A percentile compares a stretch with the other conserved stretches of the same genome.
Evolutionary conservation across 176 grass and related monocot genomes (phyloP).

Genomic region (Microstegium vimineum): DNA sequence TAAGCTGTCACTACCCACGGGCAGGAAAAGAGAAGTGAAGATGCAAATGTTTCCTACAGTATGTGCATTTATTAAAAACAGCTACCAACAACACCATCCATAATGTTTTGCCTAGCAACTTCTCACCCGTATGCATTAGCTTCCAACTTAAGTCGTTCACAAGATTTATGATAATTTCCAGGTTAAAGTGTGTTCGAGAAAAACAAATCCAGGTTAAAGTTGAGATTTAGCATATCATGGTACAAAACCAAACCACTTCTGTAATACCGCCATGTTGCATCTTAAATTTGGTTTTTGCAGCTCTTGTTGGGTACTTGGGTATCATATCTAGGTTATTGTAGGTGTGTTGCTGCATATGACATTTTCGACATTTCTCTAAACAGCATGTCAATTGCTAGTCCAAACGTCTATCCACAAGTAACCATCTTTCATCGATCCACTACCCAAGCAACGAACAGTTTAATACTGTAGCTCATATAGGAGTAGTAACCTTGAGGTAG

Average conservation of each 20-base stretch:
- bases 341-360: neutral
- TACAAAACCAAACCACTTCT: neutral
- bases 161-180: neutral
- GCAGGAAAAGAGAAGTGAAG: neutral
- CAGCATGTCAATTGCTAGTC: neutral
- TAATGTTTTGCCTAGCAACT: neutral
- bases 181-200: too few species aligned
- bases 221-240: neutral
- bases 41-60: neutral
- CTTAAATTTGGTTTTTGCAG: neutral
- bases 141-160: neutral
- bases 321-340: neutral
- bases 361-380: neutral
- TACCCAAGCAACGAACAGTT: neutral
- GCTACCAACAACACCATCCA: neutral
- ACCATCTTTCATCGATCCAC: neutral
- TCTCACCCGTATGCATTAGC: neutral
- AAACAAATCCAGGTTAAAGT: constrained; percentile 3
- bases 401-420: neutral
- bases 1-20: neutral
- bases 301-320: neutral
- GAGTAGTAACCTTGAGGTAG: constrained; percentile 63
- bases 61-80: neutral
- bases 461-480: neutral
- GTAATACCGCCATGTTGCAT: neutral